Base-by-base conservation (phyloP, 495 filamentous ascomycete species). In the Penicillium paradoxum region DNA sequence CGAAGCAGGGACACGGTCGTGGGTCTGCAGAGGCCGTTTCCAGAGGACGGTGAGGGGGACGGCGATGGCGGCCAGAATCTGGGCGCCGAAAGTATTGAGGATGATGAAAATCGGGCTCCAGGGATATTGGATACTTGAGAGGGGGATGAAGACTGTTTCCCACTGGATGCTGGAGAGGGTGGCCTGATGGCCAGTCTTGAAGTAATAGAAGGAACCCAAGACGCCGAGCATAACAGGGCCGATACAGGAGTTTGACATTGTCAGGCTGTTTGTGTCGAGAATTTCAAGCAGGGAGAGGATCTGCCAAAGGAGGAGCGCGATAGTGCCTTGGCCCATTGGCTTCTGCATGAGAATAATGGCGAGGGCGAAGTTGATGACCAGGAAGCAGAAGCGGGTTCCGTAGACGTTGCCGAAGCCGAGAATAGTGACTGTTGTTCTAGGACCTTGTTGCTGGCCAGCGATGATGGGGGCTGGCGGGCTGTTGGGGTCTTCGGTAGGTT, bases 101-200 rank as follows among this genome's bases (percentile, higher is more conserved):
- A 84, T 69, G 40, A 99, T 84, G 6, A 90, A 73, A 7, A 97
- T 54, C 0, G 93, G 91, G 9, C 83, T 84, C 86, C 87, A 97
- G 29, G 95, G 93, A 71, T 97, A 97, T 56, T 80, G 79, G 62
- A 97, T 81, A 2, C 83, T 81, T 40, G 83, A 79, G 24, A 97
- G 75, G 1, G 95, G 87, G 59, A 99, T 88, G 77, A 97, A 98
- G 19, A 90, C 92, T n/a, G 81, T 78, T 69, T 97, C 91, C 93
- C 93, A 99, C 61, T 99, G 95, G 66, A 99, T 95, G 53, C 81
- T 85, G 59, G 82, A 79, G 19, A 96, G 80, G 0, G 84, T 86
- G 14, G 92, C 92, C 69, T 97, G 95, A 70, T 99, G 93, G 57
- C 93, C 93, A 1, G 93, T 99, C 60, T 92, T 96, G 83, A 99